Base-by-base conservation (phyloP, 2,329 filamentous ascomycete species). In the Sclerotinia trifoliorum region DNA sequence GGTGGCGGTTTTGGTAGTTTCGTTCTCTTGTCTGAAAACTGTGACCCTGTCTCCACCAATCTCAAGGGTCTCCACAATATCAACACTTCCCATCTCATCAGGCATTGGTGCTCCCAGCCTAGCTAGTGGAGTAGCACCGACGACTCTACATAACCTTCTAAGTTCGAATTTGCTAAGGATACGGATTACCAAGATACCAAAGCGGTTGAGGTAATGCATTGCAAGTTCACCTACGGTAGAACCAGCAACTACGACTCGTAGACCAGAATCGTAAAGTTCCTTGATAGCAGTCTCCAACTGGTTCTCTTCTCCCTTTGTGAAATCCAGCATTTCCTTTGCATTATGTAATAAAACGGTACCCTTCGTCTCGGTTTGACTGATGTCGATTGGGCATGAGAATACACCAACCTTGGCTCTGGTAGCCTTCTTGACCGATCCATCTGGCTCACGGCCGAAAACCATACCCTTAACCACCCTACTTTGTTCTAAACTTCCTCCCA, bases 161-260 rank as follows among this genome's bases (percentile, higher is more conserved):
- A 99, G 88, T 82, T 99, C 95, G 77, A 98, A 99, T 82, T 99
- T 99, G 82, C 93, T 97, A 76, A 98, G 88, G 74, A 99, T 90
- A 81, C 97, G 96, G 84, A 99, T 94, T 77, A 95, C 89, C 60
- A 99, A 88, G 73, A 99, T 98, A 78, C 92, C 93, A 81, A 91
- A 97, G 76, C 94, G 92, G 87, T 99, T 97, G 72, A 99, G 90
- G 83, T 97, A 99, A 84, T 99, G 95, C 80, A 97, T 85, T 67
- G 95, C 95, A 70, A 99, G 86, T 79, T 99, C 96, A 75, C 96
- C 95, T 58, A 99, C 89, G n/a, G 92, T 94, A 51, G 93, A 90
- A 68, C 95, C 95, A 67, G 94, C 94, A 73, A 99, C 87, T 62
- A 98, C 89, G 24, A 99, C 96, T 68, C 95, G 88, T 71, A 99